These are phyloP conservation scores for Inonotus obliquus DNA, from an alignment of 1,284 basidiomycete species.

Conservation along the genomic window DNA sequence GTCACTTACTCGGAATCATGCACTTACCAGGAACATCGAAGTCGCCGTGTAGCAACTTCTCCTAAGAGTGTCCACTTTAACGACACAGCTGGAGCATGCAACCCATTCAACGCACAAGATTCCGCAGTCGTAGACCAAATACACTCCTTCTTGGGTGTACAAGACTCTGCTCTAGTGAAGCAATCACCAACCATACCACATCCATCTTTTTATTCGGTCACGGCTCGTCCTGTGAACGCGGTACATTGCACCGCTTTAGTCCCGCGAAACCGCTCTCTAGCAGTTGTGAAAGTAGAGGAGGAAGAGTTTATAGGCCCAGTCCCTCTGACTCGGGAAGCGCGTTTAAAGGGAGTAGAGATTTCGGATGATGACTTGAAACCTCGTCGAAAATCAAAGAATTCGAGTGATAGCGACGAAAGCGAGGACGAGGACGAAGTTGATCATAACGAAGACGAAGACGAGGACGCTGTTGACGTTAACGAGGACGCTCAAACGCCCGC, in stretches of 20 bases:
- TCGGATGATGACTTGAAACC: no score
- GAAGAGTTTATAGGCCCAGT: not conserved
- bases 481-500: no score
- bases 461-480: no score
- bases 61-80: conserved; percentile 1
- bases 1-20: no score
- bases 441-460: no score
- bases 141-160: not conserved
- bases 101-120: not conserved
- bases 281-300: not conserved
- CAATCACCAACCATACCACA: not conserved
- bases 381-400: no score
- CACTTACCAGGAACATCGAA: not conserved
- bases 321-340: not conserved
- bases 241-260: not conserved
- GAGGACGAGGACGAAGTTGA: no score
- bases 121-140: not conserved
- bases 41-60: not conserved
- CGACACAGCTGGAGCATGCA: not conserved
- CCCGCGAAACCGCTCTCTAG: not conserved
- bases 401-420: no score
- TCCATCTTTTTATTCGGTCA: not conserved
- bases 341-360: no score
- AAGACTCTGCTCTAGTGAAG: no score
- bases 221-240: not conserved